Conservation (phyloP, 345 rosid species). For the Aquilaria yunnanensis region DNA sequence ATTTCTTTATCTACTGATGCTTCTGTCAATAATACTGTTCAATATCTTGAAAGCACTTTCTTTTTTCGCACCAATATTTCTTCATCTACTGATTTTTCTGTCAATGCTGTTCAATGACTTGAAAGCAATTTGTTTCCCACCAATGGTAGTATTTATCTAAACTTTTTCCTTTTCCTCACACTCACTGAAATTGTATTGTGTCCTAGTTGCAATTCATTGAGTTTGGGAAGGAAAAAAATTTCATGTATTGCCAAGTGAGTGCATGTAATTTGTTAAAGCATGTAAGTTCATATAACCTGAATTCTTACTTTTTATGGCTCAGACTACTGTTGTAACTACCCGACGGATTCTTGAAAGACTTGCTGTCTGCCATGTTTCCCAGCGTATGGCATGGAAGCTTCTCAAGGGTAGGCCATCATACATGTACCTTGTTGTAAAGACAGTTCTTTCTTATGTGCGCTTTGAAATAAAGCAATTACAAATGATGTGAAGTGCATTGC, state of each 20-base stretch:
- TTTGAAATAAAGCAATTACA: not conserved
- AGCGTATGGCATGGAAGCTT: conserved; percentile 95
- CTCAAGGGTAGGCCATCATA: conserved; percentile 60
- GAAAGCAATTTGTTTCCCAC: not conserved
- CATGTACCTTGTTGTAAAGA: not conserved
- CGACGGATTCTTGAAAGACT: conserved; percentile 85
- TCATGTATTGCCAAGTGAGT: too few relatives aligned
- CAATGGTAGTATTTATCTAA: too few relatives aligned
- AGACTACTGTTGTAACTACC: conserved; percentile 89
- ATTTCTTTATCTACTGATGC: too few relatives aligned
- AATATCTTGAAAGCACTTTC: not conserved
- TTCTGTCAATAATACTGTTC: too few relatives aligned
- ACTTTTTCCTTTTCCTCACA: too few relatives aligned
- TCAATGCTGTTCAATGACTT: not conserved
- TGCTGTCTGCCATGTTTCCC: conserved; percentile 73
- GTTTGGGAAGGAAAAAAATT: too few relatives aligned
- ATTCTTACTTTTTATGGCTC: conserved; percentile 3
- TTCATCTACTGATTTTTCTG: too few relatives aligned
- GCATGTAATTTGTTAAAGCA: too few relatives aligned
- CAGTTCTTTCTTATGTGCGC: not conserved
- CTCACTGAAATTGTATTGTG: too few relatives aligned
- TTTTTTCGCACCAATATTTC: not conserved
- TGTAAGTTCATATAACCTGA: too few relatives aligned
- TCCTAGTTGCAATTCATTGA: too few relatives aligned
- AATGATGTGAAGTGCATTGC: not conserved